These are phyloP conservation scores for Trichoderma gracile DNA, from an alignment of 2,329 filamentous ascomycete genomes.

Conservation along the genomic window DNA sequence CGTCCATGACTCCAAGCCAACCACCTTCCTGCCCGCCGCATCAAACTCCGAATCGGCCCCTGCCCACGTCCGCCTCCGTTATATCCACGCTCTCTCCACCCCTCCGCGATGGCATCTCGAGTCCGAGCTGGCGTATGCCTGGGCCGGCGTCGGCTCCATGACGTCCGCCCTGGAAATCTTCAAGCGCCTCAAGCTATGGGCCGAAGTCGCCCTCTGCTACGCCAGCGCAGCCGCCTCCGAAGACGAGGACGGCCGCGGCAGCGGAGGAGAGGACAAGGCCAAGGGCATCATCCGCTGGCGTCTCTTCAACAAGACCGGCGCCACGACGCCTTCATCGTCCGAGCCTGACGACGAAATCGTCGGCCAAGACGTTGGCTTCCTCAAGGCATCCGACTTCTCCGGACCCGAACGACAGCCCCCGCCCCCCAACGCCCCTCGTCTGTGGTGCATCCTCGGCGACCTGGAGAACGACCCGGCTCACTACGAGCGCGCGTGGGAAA, in stretches of 20 bases:
- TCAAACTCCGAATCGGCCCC: conserved; percentile 77
- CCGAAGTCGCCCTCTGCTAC: conserved; percentile 88
- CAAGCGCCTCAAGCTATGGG: conserved; percentile 88
- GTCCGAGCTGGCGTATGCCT: conserved; percentile 87
- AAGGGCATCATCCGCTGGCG: conserved; percentile 73
- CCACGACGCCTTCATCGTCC: conserved; percentile 32
- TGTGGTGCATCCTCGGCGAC: conserved; percentile 93
- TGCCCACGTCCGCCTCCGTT: conserved; percentile 72
- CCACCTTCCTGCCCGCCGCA: conserved; percentile 78
- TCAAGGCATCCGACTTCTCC: conserved; percentile 53
- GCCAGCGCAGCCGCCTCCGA: conserved; percentile 63
- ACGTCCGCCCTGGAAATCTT: conserved; percentile 94
- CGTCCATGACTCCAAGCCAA: conserved; percentile 49
- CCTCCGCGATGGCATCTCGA: conserved; percentile 93
- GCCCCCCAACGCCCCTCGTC: conserved; percentile 78
- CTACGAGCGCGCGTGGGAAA: conserved; percentile 85
- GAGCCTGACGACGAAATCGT: conserved; percentile 55
- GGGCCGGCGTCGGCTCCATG: conserved; percentile 84
- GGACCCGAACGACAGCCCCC: conserved; percentile 69
- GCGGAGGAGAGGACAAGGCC: conserved; percentile 75
- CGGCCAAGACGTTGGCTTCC: conserved; percentile 52
- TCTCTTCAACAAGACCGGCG: conserved; percentile 67
- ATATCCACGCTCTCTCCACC: conserved; percentile 79
- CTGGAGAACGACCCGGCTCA: conserved; percentile 72
- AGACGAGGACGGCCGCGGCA: conserved; percentile 55